A percentile compares a stretch with the other conserved stretches of the same genome.
phyloP scores from a whole-genome alignment of 257 asterid genomes.

The Nicotiana tomentosiformis region DNA sequence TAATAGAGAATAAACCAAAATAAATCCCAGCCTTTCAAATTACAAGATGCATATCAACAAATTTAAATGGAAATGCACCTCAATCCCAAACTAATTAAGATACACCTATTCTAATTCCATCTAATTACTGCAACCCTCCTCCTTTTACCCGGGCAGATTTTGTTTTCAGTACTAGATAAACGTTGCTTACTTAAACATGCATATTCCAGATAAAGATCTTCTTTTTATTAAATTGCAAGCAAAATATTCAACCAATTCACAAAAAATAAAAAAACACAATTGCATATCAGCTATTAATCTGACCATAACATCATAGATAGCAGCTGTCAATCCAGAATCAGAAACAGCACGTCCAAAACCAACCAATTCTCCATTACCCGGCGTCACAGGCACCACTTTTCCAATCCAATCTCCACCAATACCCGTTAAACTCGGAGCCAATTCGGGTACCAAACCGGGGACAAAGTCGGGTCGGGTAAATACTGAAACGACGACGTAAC shows the following conservation, averaged over 20 bases:
- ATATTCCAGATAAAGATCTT: neutral
- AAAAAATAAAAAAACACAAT: neutral
- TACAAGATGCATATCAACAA: neutral
- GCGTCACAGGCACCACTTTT: constrained; percentile 54
- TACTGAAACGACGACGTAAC: constrained; percentile 67
- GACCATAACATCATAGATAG: constrained; percentile 86
- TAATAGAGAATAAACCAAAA: neutral
- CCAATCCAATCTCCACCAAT: constrained; percentile 64
- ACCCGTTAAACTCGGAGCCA: constrained; percentile 16
- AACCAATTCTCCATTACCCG: constrained; percentile 59
- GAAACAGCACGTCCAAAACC: constrained; percentile 95
- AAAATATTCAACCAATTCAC: neutral
- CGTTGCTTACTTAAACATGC: neutral
- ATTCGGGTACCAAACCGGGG: constrained; percentile 4
- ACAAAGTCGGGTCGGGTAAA: constrained; percentile 49
- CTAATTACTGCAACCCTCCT: neutral
- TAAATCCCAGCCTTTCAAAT: neutral
- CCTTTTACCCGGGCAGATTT: neutral
- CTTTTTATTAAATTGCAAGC: neutral
- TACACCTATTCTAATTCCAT: neutral
- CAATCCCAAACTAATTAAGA: neutral
- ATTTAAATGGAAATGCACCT: neutral
- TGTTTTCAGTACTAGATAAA: neutral
- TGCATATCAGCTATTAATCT: neutral
- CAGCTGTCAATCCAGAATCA: constrained; percentile 70